Conservation (phyloP, 2,329 filamentous ascomycete genomes). For the Elsinoe arachidis region DNA sequence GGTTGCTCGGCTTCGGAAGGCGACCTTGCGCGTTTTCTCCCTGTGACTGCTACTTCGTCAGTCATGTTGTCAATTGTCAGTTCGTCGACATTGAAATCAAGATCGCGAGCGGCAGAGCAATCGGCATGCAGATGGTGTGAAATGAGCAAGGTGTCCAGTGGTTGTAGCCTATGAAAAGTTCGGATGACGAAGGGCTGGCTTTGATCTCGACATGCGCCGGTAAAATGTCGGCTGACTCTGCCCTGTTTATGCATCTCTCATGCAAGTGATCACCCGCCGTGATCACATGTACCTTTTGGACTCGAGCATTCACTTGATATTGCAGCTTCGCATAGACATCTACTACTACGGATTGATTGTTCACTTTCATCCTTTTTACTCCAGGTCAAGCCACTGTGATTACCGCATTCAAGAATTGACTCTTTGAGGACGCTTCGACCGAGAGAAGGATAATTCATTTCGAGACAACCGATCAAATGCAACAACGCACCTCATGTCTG, state of each 20-base stretch:
- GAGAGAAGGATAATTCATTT: constrained; percentile 30
- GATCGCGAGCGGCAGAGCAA: not conserved
- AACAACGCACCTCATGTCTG: not conserved
- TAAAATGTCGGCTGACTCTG: not conserved
- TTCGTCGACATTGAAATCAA: not conserved
- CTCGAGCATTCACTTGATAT: too few relatives aligned
- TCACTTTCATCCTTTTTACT: too few relatives aligned
- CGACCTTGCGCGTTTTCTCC: constrained; percentile 14
- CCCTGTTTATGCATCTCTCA: not conserved
- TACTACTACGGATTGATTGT: not conserved
- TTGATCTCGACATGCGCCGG: not conserved
- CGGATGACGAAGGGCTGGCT: not conserved
- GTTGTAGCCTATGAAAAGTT: not conserved
- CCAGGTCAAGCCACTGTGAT: too few relatives aligned
- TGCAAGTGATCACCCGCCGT: not conserved
- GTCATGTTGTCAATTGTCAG: constrained; percentile 16
- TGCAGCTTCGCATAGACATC: not conserved
- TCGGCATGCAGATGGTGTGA: too few relatives aligned
- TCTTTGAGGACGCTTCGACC: not conserved
- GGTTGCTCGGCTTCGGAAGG: not conserved
- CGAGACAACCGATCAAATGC: constrained; percentile 11
- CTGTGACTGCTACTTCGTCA: constrained; percentile 20
- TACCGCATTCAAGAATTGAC: too few relatives aligned
- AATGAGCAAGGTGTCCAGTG: not conserved
- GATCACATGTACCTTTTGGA: not conserved